These are phyloP conservation scores for Zymoseptoria crescenta DNA, from an alignment of 2,329 filamentous ascomycete species.

Conservation along the genomic window DNA sequence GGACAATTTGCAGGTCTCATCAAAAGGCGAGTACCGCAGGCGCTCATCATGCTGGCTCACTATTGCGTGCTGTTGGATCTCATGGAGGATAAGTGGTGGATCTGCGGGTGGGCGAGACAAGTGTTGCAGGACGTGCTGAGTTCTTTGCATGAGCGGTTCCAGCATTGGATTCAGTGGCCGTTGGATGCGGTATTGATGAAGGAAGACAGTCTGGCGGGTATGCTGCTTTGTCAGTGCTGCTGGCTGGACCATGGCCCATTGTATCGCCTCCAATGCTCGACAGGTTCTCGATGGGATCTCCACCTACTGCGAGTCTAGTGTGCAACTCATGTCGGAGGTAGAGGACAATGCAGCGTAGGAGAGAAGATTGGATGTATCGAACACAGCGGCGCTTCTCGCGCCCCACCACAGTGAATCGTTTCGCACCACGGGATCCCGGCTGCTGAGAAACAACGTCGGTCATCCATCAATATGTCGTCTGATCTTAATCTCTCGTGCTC, in stretches of 20 bases:
- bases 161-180: conserved; percentile 27
- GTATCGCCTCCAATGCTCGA: no score
- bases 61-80: conserved; percentile 25
- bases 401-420: neutral
- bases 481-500: no score
- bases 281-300: no score
- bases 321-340: neutral
- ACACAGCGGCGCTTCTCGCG: neutral
- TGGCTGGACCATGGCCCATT: neutral
- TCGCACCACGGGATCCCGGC: neutral
- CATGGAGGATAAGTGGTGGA: conserved; percentile 25
- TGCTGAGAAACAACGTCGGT: neutral
- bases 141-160: conserved; percentile 21
- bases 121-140: conserved; percentile 21
- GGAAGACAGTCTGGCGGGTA: neutral
- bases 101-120: conserved; percentile 18
- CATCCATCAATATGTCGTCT: neutral
- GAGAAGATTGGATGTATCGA: neutral
- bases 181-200: conserved; percentile 20
- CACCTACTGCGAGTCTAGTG: no score
- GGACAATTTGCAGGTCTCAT: conserved; percentile 20
- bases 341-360: neutral
- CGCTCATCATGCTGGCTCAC: conserved; percentile 24
- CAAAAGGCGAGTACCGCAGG: conserved; percentile 22
- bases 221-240: neutral